Evolutionary conservation across 805 yeast genomes (phyloP).

Genomic region (Candida fluviatilis): DNA sequence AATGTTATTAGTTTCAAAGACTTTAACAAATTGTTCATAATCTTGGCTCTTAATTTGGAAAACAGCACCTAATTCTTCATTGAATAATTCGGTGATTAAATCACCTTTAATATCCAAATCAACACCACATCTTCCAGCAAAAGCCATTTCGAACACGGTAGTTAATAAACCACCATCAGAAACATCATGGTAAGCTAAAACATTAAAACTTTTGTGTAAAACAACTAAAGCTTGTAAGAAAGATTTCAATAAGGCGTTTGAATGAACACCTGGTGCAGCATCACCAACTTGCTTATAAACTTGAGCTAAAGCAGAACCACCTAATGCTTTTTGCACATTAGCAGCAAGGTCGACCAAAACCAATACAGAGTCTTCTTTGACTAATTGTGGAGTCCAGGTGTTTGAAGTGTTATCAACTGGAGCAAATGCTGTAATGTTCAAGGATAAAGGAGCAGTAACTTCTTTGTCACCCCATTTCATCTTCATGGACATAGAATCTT

Average conservation of each 20-base stretch:
- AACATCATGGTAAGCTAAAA: conserved; percentile 89
- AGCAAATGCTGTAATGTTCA: conserved; percentile 87
- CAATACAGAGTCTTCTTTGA: conserved; percentile 51
- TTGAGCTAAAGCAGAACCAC: conserved; percentile 94
- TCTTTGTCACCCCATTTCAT: conserved; percentile 95
- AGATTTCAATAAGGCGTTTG: conserved; percentile 55
- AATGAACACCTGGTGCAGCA: conserved; percentile 77
- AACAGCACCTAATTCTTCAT: conserved; percentile 94
- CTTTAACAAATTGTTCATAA: conserved; percentile 47
- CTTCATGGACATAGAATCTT: conserved; percentile 99
- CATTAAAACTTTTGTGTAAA: conserved; percentile 65
- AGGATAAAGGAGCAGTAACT: conserved; percentile 92
- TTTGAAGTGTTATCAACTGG: conserved; percentile 79
- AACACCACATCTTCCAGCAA: conserved; percentile 88
- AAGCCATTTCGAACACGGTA: conserved; percentile 91
- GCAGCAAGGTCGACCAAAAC: conserved; percentile 78
- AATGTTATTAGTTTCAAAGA: conserved; percentile 60
- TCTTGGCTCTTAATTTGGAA: conserved; percentile 72
- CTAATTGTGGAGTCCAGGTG: conserved; percentile 93
- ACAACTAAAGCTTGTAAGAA: conserved; percentile 65
- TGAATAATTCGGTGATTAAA: conserved; percentile 61
- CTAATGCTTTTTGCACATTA: conserved; percentile 52
- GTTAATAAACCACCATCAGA: conserved; percentile 94
- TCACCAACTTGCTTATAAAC: conserved; percentile 87
- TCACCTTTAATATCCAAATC: conserved; percentile 48